Percentiles rank a stretch among this genome's conserved stretches.
Evolutionary conservation across 208 protist species (phyloP).

Genomic region (Trypanosoma mega): DNA sequence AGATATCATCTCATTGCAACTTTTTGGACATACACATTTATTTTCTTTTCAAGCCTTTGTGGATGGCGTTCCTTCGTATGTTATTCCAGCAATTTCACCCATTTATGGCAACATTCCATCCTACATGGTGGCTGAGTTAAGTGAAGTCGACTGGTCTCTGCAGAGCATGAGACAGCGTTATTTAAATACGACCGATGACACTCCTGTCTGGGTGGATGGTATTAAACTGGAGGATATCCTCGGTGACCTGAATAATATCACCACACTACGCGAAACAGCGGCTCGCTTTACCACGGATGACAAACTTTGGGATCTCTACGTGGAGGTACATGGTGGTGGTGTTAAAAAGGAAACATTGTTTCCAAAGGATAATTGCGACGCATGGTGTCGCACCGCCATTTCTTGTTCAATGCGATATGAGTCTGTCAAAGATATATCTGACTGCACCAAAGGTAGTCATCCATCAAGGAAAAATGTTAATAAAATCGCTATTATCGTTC

Average conservation of each 20-base stretch:
- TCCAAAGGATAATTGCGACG: slow-evolving; percentile 29
- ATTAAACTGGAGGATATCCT: slow-evolving; percentile 33
- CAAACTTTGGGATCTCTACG: slow-evolving; percentile 41
- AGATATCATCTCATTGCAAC: slow-evolving; percentile 42
- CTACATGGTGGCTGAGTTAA: slow-evolving; percentile 61
- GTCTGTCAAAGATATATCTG: slow-evolving; percentile 31
- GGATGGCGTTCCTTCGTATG: slow-evolving; percentile 29
- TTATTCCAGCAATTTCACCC: slow-evolving; percentile 66
- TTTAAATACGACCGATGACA: slow-evolving; percentile 18
- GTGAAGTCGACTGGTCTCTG: slow-evolving; percentile 26
- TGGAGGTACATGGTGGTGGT: slow-evolving; percentile 46
- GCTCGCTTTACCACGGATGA: slow-evolving; percentile 29
- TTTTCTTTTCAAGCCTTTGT: slow-evolving; percentile 46
- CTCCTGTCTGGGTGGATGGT: slow-evolving; percentile 32
- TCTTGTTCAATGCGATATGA: slow-evolving; percentile 55
- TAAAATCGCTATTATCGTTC: background rate
- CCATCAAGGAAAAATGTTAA: background rate
- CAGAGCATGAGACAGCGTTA: slow-evolving; percentile 50
- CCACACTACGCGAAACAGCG: slow-evolving; percentile 20
- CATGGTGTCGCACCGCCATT: slow-evolving; percentile 47
- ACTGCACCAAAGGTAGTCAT: slow-evolving; percentile 25
- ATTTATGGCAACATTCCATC: slow-evolving; percentile 64
- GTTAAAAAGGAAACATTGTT: slow-evolving; percentile 30
- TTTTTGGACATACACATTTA: slow-evolving; percentile 79
- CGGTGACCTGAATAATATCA: slow-evolving; percentile 31